These are phyloP conservation scores for Solanum neorickii DNA, from an alignment of 257 asterid species.

Conservation along the genomic window DNA sequence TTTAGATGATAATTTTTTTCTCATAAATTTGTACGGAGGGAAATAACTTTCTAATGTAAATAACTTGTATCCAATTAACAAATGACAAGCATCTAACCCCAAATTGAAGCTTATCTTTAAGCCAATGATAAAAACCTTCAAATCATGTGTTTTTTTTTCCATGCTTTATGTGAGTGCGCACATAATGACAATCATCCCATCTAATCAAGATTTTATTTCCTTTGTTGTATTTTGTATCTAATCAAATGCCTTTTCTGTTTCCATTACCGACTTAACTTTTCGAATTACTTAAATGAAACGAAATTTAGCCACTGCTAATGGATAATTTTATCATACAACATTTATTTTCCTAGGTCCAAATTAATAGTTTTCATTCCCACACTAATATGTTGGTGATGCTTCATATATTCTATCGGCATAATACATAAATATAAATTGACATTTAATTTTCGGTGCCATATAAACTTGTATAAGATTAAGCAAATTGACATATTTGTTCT, in stretches of 20 bases:
- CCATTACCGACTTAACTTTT: neutral
- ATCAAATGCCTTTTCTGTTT: neutral
- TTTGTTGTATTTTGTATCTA: neutral
- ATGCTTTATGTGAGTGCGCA: neutral
- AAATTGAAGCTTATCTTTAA: neutral
- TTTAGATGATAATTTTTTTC: neutral
- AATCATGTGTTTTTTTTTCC: neutral
- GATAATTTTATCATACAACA: neutral
- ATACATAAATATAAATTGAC: too few relatives aligned
- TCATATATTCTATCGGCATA: neutral
- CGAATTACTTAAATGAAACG: neutral
- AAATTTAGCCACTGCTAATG: neutral
- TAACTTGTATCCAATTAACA: neutral
- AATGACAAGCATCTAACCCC: neutral
- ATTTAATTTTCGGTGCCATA: too few relatives aligned
- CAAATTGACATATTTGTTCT: too few relatives aligned
- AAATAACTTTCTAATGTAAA: neutral
- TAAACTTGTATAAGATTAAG: too few relatives aligned
- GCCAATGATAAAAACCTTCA: neutral
- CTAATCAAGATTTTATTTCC: neutral
- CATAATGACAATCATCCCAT: neutral
- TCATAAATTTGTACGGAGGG: neutral
- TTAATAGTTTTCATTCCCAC: neutral
- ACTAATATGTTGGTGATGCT: neutral
- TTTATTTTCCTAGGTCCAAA: neutral